Conservation (phyloP, 257 asterid species). For the Rehmannia glutinosa region DNA sequence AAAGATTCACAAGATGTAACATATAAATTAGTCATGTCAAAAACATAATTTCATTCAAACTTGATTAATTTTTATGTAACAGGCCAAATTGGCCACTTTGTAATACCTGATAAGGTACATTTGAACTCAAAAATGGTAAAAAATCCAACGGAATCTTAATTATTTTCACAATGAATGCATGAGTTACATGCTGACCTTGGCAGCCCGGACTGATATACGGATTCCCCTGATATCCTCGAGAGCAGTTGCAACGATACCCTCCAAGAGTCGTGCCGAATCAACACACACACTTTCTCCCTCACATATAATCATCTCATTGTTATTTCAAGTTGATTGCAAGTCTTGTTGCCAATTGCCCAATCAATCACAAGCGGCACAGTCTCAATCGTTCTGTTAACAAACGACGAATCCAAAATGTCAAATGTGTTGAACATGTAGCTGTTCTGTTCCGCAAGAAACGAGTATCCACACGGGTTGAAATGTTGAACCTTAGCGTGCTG, state of each 20-base stretch:
- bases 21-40: not conserved
- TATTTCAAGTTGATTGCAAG: slow-evolving; percentile 6
- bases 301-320: not conserved
- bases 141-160: no score
- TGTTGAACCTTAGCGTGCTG: not conserved
- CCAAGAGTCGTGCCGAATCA: slow-evolving; percentile 26
- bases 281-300: slow-evolving; percentile 24
- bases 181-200: slow-evolving; percentile 32
- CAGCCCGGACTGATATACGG: slow-evolving; percentile 41
- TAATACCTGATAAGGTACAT: no score
- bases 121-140: no score
- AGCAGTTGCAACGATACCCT: slow-evolving; percentile 36
- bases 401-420: slow-evolving; percentile 16
- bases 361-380: slow-evolving; percentile 26
- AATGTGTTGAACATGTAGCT: slow-evolving; percentile 13
- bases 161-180: no score
- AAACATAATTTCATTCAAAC: not conserved
- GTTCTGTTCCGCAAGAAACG: slow-evolving; percentile 30
- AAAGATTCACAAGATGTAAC: no score
- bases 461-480: slow-evolving; percentile 33
- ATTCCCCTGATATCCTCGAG: slow-evolving; percentile 30
- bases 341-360: slow-evolving; percentile 23
- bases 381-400: not conserved
- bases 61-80: not conserved
- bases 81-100: no score